These are phyloP conservation scores for Vitis labrusca DNA, from an alignment of 164 flowering plant genomes.

Conservation along the genomic window DNA sequence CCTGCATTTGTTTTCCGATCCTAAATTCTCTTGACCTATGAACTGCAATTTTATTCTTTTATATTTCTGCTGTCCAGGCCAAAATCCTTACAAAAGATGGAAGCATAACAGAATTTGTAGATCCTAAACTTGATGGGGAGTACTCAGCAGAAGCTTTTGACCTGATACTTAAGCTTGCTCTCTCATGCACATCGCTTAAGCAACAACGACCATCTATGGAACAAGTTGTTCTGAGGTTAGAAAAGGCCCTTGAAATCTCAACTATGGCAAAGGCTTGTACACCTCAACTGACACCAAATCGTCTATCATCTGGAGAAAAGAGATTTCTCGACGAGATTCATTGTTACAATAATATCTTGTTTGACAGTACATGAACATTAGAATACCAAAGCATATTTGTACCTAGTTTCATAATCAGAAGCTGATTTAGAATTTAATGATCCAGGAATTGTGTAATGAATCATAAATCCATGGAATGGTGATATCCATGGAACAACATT, in stretches of 20 bases:
- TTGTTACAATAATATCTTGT: not conserved
- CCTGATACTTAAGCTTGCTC: slow-evolving; percentile 17
- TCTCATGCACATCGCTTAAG: slow-evolving; percentile 22
- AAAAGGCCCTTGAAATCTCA: slow-evolving; percentile 22
- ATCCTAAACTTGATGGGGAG: slow-evolving; percentile 45
- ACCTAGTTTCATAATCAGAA: not conserved
- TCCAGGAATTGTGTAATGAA: not conserved
- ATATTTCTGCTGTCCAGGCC: slow-evolving; percentile 30
- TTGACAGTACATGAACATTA: not conserved
- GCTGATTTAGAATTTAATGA: not conserved
- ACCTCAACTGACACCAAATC: slow-evolving; percentile 5
- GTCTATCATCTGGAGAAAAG: not conserved
- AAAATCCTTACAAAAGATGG: slow-evolving; percentile 41
- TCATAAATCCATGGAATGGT: not conserved
- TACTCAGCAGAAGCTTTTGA: slow-evolving; percentile 25
- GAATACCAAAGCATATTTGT: not conserved
- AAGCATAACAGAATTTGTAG: slow-evolving; percentile 43
- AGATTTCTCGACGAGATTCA: not conserved
- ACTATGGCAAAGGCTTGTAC: slow-evolving; percentile 4
- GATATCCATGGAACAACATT: not conserved
- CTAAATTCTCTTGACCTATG: not conserved
- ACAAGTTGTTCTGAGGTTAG: slow-evolving; percentile 19
- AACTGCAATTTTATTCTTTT: not conserved
- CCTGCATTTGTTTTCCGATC: not conserved
- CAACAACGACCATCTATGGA: slow-evolving; percentile 29